These are phyloP conservation scores for Suhomyces chickasaworum DNA, from an alignment of 1,139 yeast genomes.

Conservation along the genomic window DNA sequence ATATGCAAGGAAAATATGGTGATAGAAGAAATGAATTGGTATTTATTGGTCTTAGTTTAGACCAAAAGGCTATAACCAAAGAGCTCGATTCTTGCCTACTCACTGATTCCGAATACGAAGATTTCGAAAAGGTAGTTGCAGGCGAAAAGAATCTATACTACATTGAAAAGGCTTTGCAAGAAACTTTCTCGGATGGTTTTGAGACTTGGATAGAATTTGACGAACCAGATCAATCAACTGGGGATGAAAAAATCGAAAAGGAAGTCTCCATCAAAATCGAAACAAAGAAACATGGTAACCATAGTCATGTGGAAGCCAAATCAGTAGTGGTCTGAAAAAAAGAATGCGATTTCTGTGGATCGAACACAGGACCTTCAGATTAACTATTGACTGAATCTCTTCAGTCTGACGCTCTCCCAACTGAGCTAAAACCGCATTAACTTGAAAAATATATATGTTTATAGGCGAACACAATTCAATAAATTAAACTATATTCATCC, in stretches of 20 bases:
- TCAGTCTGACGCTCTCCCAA: slow-evolving; percentile 93
- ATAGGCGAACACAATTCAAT: not conserved
- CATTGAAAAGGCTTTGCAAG: slow-evolving; percentile 32
- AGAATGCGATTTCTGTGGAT: slow-evolving; percentile 41
- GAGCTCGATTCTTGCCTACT: slow-evolving; percentile 39
- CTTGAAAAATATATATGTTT: not conserved
- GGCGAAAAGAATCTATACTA: slow-evolving; percentile 28
- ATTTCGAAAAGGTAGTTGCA: slow-evolving; percentile 28
- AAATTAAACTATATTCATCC: too few relatives aligned
- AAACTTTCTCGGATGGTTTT: slow-evolving; percentile 40
- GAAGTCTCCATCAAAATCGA: slow-evolving; percentile 1
- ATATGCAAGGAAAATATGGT: slow-evolving; percentile 41
- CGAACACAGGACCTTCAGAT: slow-evolving; percentile 62
- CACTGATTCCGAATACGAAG: slow-evolving; percentile 35
- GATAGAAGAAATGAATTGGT: slow-evolving; percentile 50
- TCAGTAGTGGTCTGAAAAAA: slow-evolving; percentile 11
- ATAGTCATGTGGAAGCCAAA: slow-evolving; percentile 11
- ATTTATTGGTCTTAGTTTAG: slow-evolving; percentile 42
- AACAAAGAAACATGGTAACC: slow-evolving; percentile 10
- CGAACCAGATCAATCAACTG: slow-evolving; percentile 8
- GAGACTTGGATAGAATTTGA: slow-evolving; percentile 25
- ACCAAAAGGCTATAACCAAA: slow-evolving; percentile 26
- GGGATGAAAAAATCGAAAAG: not conserved
- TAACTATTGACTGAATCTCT: slow-evolving; percentile 44
- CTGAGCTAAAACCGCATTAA: slow-evolving; percentile 66